Base-by-base conservation (phyloP, 768 basidiomycete species). In the Phlebiopsis flavidoalba region DNA sequence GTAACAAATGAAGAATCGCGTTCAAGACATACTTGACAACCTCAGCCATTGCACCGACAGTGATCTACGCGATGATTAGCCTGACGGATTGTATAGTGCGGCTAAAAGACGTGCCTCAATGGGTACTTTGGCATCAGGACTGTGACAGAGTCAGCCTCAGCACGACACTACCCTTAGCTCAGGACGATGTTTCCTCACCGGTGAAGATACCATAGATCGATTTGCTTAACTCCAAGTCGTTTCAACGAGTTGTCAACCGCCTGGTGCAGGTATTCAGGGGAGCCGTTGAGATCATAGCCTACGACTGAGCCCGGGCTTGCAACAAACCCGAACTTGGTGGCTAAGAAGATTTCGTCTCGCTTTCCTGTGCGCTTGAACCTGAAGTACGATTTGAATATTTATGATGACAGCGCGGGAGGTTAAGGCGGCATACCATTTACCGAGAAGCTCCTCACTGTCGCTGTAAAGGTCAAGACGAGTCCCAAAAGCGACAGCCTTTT, bases 291-390 rank as follows among this genome's bases (percentile, higher is more conserved):
- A 5, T 21, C 26, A 36, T 50, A 43, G 67, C 62, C 8, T 46
- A 19, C 35, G 61, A 62, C 1, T 46, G 22, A 35, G 64, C 63
- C 36, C 59, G 62, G 40, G 59, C 26, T 31, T 6, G 26, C 40
- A 19, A 54, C 57, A 31, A 69, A 55, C 1, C 74, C 75, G 61
- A 77, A 77, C 59, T 78, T 78, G 24, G 74, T 76, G 0, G 73
- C 74, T 5, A 78, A 66, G 70, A 78, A 78, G 37, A 85, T 83
- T 19, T 82, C 74, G 37, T 75, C 63, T 35, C 83, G 75, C 61
- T 81, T 82, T 15, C 83, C 83, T 10, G 79, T 82, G 12, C 74
- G 73, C 63, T 79, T 76, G 69, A 86, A 82, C 83, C 83, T 81
- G 60, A 1, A 37, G n/a, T n/a, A n/a, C n/a, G n/a, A 31, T 6